A percentile compares a stretch with the other conserved stretches of the same genome.
Conservation (phyloP, 352 stramenopile genomes). For the Pythium coloratum region DNA sequence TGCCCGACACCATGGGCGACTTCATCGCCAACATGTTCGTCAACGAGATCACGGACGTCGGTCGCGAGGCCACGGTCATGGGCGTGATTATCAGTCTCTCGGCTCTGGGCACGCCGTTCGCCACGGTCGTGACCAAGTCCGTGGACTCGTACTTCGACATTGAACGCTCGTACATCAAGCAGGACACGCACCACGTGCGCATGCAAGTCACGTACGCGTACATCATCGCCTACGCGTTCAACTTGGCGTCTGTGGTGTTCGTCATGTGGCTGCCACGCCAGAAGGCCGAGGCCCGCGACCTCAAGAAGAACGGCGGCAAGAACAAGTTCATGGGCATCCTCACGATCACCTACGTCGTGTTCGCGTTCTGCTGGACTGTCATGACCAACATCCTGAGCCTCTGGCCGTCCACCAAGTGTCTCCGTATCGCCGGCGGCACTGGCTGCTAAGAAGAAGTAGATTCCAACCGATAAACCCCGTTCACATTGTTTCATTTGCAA, state of each 20-base stretch:
- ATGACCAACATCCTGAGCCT: conserved; percentile 33
- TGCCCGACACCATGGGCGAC: conserved; percentile 25
- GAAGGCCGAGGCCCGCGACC: conserved; percentile 26
- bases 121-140: conserved; percentile 26
- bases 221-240: conserved; percentile 29
- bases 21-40: conserved; percentile 25
- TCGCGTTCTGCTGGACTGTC: conserved; percentile 27
- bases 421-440: conserved; percentile 27
- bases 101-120: conserved; percentile 28
- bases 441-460: conserved; percentile 13
- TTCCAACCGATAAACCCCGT: too few species aligned
- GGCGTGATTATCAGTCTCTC: conserved; percentile 28
- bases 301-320: conserved; percentile 24
- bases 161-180: conserved; percentile 15
- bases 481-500: not conserved
- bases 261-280: conserved; percentile 29
- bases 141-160: conserved; percentile 22
- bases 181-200: conserved; percentile 19
- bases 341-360: conserved; percentile 23
- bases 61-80: conserved; percentile 31
- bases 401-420: conserved; percentile 27
- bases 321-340: conserved; percentile 19
- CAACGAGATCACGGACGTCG: conserved; percentile 26
- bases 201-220: conserved; percentile 30
- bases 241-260: conserved; percentile 25